These are phyloP conservation scores for Plasmodium ovale DNA, from an alignment of 169 alveolate species.

Conservation along the genomic window DNA sequence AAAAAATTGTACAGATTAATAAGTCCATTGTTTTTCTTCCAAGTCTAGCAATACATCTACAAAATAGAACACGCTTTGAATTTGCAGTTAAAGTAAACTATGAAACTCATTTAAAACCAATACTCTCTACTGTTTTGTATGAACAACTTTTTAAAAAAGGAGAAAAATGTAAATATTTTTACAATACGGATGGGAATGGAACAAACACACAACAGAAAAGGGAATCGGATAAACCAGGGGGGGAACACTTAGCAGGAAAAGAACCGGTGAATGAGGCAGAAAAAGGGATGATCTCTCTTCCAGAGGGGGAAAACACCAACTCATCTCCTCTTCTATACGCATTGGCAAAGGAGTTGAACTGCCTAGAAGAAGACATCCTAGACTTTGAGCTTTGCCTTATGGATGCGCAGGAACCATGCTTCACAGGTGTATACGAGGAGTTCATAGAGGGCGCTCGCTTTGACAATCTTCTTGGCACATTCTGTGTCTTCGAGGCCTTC, in stretches of 20 bases:
- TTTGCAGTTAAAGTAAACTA: conserved; percentile 81
- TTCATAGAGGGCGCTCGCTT: conserved; percentile 94
- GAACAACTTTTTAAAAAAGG: conserved; percentile 1
- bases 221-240: too few relatives aligned
- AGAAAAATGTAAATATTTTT: too few relatives aligned
- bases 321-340: conserved; percentile 42
- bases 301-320: neutral
- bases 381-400: conserved; percentile 93
- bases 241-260: too few relatives aligned
- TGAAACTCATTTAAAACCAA: conserved; percentile 93
- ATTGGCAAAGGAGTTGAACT: conserved; percentile 78
- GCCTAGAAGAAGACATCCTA: conserved; percentile 80
- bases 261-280: neutral
- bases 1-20: conserved; percentile 88
- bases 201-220: too few relatives aligned
- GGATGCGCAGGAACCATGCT: conserved; percentile 91
- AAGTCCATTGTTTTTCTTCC: conserved; percentile 95
- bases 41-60: conserved; percentile 95
- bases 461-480: conserved; percentile 91
- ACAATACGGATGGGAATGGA: too few relatives aligned
- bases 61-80: conserved; percentile 87
- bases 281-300: too few relatives aligned
- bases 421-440: conserved; percentile 96
- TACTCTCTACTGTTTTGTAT: conserved; percentile 78
- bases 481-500: conserved; percentile 78